Base-by-base conservation (phyloP, 305 asterid genomes). In the Fraxinus nigra region DNA sequence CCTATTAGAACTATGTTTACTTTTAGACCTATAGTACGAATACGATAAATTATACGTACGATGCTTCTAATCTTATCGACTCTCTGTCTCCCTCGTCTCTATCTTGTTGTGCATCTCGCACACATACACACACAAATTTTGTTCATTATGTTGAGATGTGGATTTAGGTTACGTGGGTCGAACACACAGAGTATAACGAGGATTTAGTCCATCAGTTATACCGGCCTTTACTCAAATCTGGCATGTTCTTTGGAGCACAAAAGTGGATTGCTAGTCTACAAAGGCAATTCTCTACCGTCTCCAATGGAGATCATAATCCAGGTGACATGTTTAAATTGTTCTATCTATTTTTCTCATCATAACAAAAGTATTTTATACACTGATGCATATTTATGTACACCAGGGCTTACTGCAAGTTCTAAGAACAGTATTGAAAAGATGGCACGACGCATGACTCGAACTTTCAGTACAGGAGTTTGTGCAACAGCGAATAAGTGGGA, bases 131-230 rank as follows among this genome's bases (percentile, higher is more conserved):
- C 22, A 48, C 79, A 22, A 70, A 76, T 51, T 38, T 33, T 40
- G 18, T 80, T 77, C 51, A 30, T 77, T 40, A 61, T 80, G 69
- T 38, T 22, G 59, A 78, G 32, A 16, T 11, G 28, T 30, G 24
- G 72, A 88, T 75, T 79, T 91, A 95, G 98, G 94, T 95, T 76
- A 89, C 88, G 1, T 95, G 98, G 98, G 72, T 92, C 72, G 98
- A 95, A 82, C 98, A 95, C 88, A 87, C 85, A 73, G 97, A 92
- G 65, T 95, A 90, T 74, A 94, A 93, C 26, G 95, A 90, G 79
- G 87, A 76, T 43, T 26, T 16, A 10, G 74, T 91, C 80, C 94
- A 91, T 78, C 84, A 89, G 26, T 78, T 82, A 75, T 95, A 82
- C 82, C 92, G 82, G 73, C 93, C 98, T 5, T 80, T 90, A 72